These are phyloP conservation scores for Umbilicaria muhlenbergii DNA, from an alignment of 495 filamentous ascomycete genomes.

Conservation along the genomic window DNA sequence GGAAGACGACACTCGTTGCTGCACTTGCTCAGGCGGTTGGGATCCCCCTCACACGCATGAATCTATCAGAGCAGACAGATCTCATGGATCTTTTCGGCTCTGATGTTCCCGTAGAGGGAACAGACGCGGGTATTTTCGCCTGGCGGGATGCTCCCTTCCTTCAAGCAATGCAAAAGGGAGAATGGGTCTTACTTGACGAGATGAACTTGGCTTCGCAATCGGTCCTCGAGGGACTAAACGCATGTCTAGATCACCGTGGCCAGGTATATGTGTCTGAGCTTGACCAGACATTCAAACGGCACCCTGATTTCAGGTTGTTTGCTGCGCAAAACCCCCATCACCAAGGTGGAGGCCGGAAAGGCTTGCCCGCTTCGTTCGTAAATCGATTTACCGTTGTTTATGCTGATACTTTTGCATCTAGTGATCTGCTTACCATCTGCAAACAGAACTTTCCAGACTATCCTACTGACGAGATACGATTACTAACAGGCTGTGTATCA, in stretches of 20 bases:
- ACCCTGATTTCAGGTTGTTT: slow-evolving; percentile 81
- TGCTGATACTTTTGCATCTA: slow-evolving; percentile 67
- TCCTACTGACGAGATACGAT: slow-evolving; percentile 34
- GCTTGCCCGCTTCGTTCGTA: slow-evolving; percentile 87
- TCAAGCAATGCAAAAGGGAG: slow-evolving; percentile 84
- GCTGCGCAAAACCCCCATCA: slow-evolving; percentile 97
- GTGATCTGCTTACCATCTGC: slow-evolving; percentile 73
- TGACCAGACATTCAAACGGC: slow-evolving; percentile 78
- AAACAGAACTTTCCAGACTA: slow-evolving; percentile 54
- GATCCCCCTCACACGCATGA: slow-evolving; percentile 76
- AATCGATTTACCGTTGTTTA: slow-evolving; percentile 98
- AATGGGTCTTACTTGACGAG: slow-evolving; percentile 95
- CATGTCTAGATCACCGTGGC: slow-evolving; percentile 92
- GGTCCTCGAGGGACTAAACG: slow-evolving; percentile 91
- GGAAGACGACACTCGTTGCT: slow-evolving; percentile 85
- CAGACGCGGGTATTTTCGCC: slow-evolving; percentile 68
- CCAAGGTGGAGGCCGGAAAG: slow-evolving; percentile 91
- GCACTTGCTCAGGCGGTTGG: slow-evolving; percentile 68
- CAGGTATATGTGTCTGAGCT: slow-evolving; percentile 92
- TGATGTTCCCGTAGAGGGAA: slow-evolving; percentile 87
- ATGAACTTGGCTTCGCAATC: slow-evolving; percentile 98
- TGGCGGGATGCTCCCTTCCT: slow-evolving; percentile 96
- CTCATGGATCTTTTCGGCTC: slow-evolving; percentile 95
- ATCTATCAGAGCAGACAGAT: slow-evolving; percentile 94
- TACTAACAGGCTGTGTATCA: slow-evolving; percentile 68